Conservation (phyloP, 768 basidiomycete genomes). For the Pleurotus citrinopileatus region DNA sequence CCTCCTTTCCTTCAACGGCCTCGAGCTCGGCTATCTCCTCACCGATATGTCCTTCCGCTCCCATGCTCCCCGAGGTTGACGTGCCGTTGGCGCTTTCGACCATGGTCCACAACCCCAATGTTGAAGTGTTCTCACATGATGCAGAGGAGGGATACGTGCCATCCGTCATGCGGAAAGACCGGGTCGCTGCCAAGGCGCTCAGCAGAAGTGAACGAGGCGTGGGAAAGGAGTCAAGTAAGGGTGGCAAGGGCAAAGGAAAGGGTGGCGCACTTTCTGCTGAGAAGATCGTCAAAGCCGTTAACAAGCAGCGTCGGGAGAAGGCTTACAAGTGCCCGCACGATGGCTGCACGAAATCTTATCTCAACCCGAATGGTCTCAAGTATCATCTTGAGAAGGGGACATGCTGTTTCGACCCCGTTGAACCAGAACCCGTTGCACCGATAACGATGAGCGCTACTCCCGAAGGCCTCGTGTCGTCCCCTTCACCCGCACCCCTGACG, state of each 20-base stretch:
- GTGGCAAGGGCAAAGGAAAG: background rate
- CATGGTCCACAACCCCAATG: background rate
- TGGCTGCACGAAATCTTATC: slow-evolving; percentile 60
- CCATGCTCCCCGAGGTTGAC: slow-evolving; percentile 2
- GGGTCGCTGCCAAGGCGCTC: background rate
- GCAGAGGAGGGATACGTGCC: slow-evolving; percentile 4
- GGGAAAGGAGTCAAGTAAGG: background rate
- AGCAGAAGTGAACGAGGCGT: slow-evolving; percentile 5
- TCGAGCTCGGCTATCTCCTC: slow-evolving; percentile 2
- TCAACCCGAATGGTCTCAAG: slow-evolving; percentile 66
- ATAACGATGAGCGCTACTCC: background rate
- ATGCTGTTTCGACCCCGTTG: slow-evolving; percentile 41
- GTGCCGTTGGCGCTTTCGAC: background rate
- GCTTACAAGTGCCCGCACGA: slow-evolving; percentile 45
- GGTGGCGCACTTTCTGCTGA: background rate
- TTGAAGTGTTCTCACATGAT: slow-evolving; percentile 1
- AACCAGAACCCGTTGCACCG: background rate
- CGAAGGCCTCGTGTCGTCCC: slow-evolving; percentile 2
- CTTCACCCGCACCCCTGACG: background rate
- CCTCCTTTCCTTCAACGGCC: background rate
- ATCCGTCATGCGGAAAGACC: slow-evolving; percentile 7
- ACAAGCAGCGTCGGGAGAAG: slow-evolving; percentile 35
- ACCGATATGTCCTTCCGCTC: slow-evolving; percentile 5
- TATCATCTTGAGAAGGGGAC: slow-evolving; percentile 69
- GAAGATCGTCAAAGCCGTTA: background rate